Percentiles rank a stretch among this genome's conserved stretches.
Conservation (phyloP, 345 rosid species). For the Syzygium aqueum region DNA sequence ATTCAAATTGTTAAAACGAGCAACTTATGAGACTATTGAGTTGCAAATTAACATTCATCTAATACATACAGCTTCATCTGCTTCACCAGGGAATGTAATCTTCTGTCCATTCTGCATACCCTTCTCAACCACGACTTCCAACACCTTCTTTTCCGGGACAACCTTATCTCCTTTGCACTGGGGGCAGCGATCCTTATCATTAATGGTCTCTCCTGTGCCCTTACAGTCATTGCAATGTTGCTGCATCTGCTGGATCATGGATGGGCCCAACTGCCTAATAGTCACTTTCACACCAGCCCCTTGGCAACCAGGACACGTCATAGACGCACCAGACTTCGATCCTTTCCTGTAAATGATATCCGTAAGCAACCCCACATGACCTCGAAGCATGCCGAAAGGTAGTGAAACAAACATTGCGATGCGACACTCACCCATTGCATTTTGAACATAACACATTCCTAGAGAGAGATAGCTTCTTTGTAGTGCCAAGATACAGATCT, state of each 20-base stretch:
- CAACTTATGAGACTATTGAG: neutral
- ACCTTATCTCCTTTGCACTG: constrained; percentile 88
- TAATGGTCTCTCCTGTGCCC: constrained; percentile 81
- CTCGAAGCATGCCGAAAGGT: neutral
- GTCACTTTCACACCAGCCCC: constrained; percentile 93
- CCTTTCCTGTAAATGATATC: constrained; percentile 49
- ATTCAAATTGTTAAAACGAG: neutral
- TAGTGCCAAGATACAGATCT: constrained; percentile 64
- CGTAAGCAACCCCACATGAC: neutral
- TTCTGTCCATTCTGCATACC: constrained; percentile 93
- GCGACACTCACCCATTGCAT: constrained; percentile 62
- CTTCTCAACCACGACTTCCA: constrained; percentile 81
- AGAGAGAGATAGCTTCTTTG: constrained; percentile 84
- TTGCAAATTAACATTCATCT: neutral
- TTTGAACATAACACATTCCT: constrained; percentile 70
- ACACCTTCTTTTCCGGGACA: constrained; percentile 69
- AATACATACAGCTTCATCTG: constrained; percentile 69
- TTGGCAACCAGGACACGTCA: constrained; percentile 65
- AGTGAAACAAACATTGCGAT: neutral
- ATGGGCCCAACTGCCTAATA: constrained; percentile 78
- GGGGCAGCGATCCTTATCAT: constrained; percentile 66
- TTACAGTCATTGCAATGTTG: constrained; percentile 84
- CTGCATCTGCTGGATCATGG: constrained; percentile 96
- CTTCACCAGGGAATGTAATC: constrained; percentile 86
- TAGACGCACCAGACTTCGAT: constrained; percentile 80